Conservation (phyloP, 2,329 filamentous ascomycete genomes). For the Nemania sp. region DNA sequence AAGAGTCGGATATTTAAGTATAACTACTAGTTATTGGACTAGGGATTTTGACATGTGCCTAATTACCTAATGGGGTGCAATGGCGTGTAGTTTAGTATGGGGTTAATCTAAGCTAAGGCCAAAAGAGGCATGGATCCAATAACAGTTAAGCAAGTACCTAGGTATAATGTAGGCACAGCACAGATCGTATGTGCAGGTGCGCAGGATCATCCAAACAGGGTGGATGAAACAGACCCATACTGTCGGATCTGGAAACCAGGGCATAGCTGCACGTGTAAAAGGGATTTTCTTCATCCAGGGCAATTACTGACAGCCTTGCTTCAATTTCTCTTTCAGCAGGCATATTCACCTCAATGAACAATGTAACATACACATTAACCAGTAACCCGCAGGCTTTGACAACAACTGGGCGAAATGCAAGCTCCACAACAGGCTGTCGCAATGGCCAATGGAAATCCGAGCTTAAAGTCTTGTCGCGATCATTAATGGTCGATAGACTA, state of each 20-base stretch:
- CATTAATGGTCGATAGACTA: not conserved
- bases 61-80: not conserved
- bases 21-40: not conserved
- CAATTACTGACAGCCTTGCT: not conserved
- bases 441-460: not conserved
- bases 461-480: not conserved
- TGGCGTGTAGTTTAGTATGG: not conserved
- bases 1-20: no score
- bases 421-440: not conserved
- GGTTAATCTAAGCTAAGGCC: not conserved
- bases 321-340: not conserved
- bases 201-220: slow-evolving; percentile 2
- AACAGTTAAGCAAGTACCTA: not conserved
- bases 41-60: not conserved
- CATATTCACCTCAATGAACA: not conserved
- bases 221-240: slow-evolving; percentile 22
- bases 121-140: not conserved
- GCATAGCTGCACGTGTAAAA: slow-evolving; percentile 18
- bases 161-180: no score
- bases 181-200: no score
- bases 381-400: not conserved
- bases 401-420: not conserved
- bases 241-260: not conserved
- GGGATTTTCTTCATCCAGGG: not conserved
- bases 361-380: not conserved